Conservation (phyloP, 495 filamentous ascomycete genomes). For the Barbatosphaeria neglecta region DNA sequence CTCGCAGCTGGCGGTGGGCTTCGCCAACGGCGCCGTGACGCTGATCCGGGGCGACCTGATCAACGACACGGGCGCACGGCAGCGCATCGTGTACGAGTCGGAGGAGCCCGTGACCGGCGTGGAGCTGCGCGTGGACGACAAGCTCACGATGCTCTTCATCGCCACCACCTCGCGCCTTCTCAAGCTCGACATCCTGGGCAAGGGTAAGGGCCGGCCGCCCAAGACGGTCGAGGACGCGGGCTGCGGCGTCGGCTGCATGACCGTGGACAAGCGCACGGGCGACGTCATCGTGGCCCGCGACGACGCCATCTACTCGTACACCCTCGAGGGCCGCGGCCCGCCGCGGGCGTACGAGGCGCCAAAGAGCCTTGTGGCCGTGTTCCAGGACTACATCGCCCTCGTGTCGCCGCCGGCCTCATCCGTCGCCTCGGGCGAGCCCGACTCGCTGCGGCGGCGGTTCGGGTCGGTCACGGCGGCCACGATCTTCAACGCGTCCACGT, state of each 20-base stretch:
- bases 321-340: constrained; percentile 69
- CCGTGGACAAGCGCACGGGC: constrained; percentile 61
- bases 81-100: constrained; percentile 91
- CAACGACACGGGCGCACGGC: constrained; percentile 90
- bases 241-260: constrained; percentile 88
- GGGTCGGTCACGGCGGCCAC: constrained; percentile 57
- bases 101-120: constrained; percentile 93
- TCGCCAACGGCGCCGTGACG: constrained; percentile 89
- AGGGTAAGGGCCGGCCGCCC: constrained; percentile 80
- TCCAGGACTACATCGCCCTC: constrained; percentile 76
- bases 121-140: constrained; percentile 54
- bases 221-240: constrained; percentile 78
- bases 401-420: constrained; percentile 62
- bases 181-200: constrained; percentile 73
- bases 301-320: constrained; percentile 92
- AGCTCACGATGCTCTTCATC: constrained; percentile 70
- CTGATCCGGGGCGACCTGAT: constrained; percentile 90
- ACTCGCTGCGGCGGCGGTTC: constrained; percentile 45
- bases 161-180: constrained; percentile 83
- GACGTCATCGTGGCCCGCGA: constrained; percentile 85
- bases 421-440: constrained; percentile 36
- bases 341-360: constrained; percentile 83
- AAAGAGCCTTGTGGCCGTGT: constrained; percentile 71
- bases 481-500: constrained; percentile 69
- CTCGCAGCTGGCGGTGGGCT: constrained; percentile 85